Base-by-base conservation (phyloP, 345 rosid species). In the Acer saccharum region DNA sequence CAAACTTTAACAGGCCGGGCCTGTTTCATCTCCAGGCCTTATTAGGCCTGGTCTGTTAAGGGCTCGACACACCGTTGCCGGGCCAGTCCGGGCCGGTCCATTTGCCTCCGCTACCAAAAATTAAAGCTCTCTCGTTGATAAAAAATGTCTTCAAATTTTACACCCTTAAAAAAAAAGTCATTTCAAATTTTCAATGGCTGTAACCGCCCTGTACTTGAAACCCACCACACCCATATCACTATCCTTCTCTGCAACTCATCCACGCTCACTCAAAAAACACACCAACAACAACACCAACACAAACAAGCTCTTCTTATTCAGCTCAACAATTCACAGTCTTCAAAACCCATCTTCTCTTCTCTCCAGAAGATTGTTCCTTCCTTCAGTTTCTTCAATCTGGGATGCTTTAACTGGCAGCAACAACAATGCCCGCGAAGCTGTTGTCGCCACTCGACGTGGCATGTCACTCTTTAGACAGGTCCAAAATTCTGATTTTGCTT, bases 391-490 rank as follows among this genome's bases (percentile, higher is more conserved):
- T 57, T 86, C 91, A 11, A 83, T 93, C 62, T 95, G 98, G 98
- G 92, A 88, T 72, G 94, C 99, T 14, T 78, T 95, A 29, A 93
- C 97, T 0, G 95, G 97, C 3, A 83, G 84, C 70, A 84, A 80
- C 27, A 82, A 86, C 68, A 85, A 91, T 69, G 67, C 86, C 6
- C 89, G 91, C 41, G 95, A 92, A 21, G 93, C 98, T n/a, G 82
- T 82, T 13, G 54, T 85, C 43, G 91, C 94, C 8, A 46, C 89
- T 81, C 84, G 92, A 69, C 85, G 86, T 0, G 99, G 99, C 77
- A 95, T 93, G 99, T 63, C 76, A 29, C 92, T 95, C 78, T 93
- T 95, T 76, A 83, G 89, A 80, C 88, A 93, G 91, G 99, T 93
- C 7, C 7, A 46, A 67, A 39, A 66, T 75, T 23, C 48, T 54